Evolutionary conservation across 805 yeast genomes (phyloP).

Genomic region (Jamesozyma spencerorum): DNA sequence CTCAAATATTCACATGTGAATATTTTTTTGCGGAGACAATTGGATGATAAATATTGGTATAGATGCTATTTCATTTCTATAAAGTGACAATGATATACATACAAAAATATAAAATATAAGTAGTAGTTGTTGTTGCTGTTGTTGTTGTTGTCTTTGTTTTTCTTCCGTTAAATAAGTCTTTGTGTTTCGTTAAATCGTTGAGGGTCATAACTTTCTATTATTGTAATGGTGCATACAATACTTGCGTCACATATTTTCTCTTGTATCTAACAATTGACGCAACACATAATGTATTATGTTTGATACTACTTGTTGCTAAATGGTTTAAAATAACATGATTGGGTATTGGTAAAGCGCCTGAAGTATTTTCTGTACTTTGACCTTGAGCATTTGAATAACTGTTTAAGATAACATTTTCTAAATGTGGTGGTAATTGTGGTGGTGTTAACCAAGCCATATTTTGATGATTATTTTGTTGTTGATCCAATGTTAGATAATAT

Average conservation of each 20-base stretch:
- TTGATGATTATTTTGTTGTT: slow-evolving; percentile 49
- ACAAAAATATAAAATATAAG: no score
- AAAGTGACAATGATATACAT: no score
- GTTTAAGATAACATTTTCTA: slow-evolving; percentile 87
- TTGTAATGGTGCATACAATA: slow-evolving; percentile 68
- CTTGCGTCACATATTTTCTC: slow-evolving; percentile 83
- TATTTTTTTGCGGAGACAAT: no score
- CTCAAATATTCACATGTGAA: no score
- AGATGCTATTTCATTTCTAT: no score
- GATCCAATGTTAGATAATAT: slow-evolving; percentile 68
- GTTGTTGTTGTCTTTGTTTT: no score
- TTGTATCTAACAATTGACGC: slow-evolving; percentile 85
- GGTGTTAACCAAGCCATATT: slow-evolving; percentile 68
- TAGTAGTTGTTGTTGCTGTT: no score
- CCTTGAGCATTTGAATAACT: slow-evolving; percentile 38
- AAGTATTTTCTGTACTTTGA: slow-evolving; percentile 51
- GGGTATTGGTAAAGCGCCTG: slow-evolving; percentile 87
- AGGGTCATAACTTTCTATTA: not conserved
- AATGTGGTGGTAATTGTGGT: slow-evolving; percentile 93
- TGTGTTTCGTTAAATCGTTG: not conserved
- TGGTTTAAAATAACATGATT: slow-evolving; percentile 92
- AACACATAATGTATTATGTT: slow-evolving; percentile 87
- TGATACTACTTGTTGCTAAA: slow-evolving; percentile 89
- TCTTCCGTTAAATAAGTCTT: no score
- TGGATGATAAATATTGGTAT: no score